phyloP scores from a whole-genome alignment of 208 protist genomes.

The Wallacemonas rigidus region DNA sequence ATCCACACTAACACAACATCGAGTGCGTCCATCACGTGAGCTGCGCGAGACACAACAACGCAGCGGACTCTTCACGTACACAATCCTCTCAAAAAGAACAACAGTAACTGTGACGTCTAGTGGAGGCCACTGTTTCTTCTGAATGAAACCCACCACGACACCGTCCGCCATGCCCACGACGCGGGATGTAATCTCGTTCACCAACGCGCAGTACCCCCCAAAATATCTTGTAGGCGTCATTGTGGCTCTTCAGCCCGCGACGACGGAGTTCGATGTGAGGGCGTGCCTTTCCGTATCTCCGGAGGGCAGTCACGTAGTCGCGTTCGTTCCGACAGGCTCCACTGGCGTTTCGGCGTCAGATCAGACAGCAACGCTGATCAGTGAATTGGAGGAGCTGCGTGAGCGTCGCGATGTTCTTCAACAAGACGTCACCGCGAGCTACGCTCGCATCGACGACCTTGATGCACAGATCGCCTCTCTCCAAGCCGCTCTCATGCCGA shows the following conservation, averaged over 20 bases:
- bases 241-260: conserved; percentile 19
- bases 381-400: conserved; percentile 37
- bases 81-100: background rate
- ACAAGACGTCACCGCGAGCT: conserved; percentile 33
- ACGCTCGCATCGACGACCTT: conserved; percentile 35
- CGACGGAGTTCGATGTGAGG: background rate
- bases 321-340: background rate
- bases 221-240: background rate
- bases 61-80: background rate
- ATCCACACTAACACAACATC: background rate
- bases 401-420: conserved; percentile 32
- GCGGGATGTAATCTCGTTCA: background rate
- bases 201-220: background rate
- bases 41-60: too few species aligned
- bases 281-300: conserved; percentile 3
- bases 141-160: background rate
- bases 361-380: background rate
- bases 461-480: conserved; percentile 8
- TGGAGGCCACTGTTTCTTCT: conserved; percentile 6
- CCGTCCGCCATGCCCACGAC: conserved; percentile 16
- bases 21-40: background rate
- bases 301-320: background rate
- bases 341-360: background rate
- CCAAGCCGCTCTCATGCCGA: background rate
- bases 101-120: background rate